phyloP scores from a whole-genome alignment of 305 asterid genomes.

The Solanum hybrid region DNA sequence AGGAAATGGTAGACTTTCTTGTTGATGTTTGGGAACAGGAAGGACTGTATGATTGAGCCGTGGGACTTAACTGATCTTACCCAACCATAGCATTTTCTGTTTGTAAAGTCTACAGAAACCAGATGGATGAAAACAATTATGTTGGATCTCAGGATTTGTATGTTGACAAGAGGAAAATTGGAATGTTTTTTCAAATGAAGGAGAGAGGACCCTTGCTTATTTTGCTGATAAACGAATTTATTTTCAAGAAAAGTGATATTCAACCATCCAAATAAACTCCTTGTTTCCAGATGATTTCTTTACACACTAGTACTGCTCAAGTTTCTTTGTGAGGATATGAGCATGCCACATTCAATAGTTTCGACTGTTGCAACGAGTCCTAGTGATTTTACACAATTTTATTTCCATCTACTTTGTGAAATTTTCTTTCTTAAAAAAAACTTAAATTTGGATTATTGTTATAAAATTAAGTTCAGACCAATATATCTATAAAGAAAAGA shows the following conservation, averaged over 20 bases:
- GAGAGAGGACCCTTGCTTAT: not conserved
- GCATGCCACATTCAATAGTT: not conserved
- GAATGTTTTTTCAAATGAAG: not conserved
- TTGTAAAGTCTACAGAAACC: not conserved
- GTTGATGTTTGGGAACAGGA: constrained; percentile 37
- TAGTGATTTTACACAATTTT: not conserved
- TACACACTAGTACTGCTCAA: not conserved
- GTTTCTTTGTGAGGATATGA: not conserved
- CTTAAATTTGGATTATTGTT: not conserved
- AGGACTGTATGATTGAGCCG: constrained; percentile 27
- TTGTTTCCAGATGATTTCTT: not conserved
- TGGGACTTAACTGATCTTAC: not conserved
- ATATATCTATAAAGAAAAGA: not conserved
- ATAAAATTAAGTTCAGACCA: not conserved
- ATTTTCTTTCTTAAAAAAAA: not conserved
- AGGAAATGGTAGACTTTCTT: constrained; percentile 41
- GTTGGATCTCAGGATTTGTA: not conserved
- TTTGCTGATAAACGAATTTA: not conserved
- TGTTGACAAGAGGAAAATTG: not conserved
- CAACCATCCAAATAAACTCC: not conserved
- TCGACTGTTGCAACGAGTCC: not conserved
- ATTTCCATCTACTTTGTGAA: not conserved
- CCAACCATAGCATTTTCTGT: not conserved
- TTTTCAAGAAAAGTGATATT: not conserved
- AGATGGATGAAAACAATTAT: not conserved